phyloP scores from a whole-genome alignment of 2,329 filamentous ascomycete species.

The Hirsutella thompsonii region DNA sequence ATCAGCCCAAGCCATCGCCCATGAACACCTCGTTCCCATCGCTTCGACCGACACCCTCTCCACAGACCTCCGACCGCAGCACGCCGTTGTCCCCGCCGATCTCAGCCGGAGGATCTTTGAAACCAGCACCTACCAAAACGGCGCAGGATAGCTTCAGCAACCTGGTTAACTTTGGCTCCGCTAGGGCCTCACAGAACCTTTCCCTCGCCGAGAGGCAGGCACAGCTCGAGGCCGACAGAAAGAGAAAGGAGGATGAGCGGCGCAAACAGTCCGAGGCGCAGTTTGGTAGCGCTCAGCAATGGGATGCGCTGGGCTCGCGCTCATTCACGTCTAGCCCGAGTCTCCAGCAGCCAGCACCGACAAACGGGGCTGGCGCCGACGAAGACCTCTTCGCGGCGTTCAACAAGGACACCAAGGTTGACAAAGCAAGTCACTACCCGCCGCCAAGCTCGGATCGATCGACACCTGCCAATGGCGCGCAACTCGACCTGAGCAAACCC shows the following conservation, averaged over 20 bases:
- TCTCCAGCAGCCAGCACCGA: conserved; percentile 8
- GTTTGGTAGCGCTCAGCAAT: conserved; percentile 66
- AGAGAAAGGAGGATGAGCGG: conserved; percentile 61
- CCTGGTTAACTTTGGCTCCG: conserved; percentile 46
- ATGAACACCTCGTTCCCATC: conserved; percentile 33
- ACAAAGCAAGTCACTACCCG: conserved; percentile 52
- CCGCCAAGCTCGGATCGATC: conserved; percentile 32
- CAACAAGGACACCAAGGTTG: conserved; percentile 51
- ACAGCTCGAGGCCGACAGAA: conserved; percentile 50
- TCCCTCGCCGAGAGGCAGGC: conserved; percentile 68
- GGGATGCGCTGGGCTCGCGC: conserved; percentile 56
- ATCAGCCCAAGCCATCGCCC: conserved; percentile 23
- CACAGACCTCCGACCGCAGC: conserved; percentile 40
- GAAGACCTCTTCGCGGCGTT: conserved; percentile 58
- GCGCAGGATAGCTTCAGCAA: conserved; percentile 66
- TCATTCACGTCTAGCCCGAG: conserved; percentile 26
- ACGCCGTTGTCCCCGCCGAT: conserved; percentile 41
- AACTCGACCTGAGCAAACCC: conserved; percentile 39
- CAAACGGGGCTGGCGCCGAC: conserved; percentile 16
- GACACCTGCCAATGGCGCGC: conserved; percentile 29
- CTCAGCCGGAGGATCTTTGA: conserved; percentile 29
- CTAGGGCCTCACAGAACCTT: conserved; percentile 55
- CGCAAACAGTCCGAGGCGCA: conserved; percentile 60
- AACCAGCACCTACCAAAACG: conserved; percentile 33
- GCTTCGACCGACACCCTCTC: conserved; percentile 42